phyloP scores from a whole-genome alignment of 441 rosid species.

The Viola pubescens region DNA sequence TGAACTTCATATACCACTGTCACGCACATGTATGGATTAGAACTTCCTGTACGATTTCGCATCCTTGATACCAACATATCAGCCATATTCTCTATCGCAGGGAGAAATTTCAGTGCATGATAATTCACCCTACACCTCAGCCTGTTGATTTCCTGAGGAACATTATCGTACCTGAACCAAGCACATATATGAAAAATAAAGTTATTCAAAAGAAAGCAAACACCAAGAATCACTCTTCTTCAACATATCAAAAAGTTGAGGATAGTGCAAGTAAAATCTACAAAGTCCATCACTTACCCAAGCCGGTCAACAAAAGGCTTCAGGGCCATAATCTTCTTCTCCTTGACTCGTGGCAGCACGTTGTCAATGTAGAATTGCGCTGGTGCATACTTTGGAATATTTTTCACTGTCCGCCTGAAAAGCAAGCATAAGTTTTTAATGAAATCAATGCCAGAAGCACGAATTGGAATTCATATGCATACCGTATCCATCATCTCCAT shows the following conservation, averaged over 20 bases:
- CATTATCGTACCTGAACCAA: slow-evolving; percentile 79
- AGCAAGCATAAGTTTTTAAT: slow-evolving; percentile 13
- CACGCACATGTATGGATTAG: slow-evolving; percentile 79
- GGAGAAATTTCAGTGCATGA: slow-evolving; percentile 95
- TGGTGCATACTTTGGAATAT: slow-evolving; percentile 96
- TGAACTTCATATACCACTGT: slow-evolving; percentile 17
- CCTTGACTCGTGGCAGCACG: slow-evolving; percentile 91
- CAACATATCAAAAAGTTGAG: slow-evolving; percentile 10
- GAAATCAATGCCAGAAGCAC: slow-evolving; percentile 9
- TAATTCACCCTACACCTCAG: slow-evolving; percentile 97
- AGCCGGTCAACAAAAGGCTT: slow-evolving; percentile 99
- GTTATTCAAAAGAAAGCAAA: slow-evolving; percentile 2
- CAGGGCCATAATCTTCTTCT: slow-evolving; percentile 95
- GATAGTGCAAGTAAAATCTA: not conserved
- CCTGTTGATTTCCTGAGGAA: slow-evolving; percentile 92
- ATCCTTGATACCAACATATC: slow-evolving; percentile 79
- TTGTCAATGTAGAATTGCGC: slow-evolving; percentile 94
- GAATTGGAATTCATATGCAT: not conserved
- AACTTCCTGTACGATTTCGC: slow-evolving; percentile 88
- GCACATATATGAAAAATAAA: slow-evolving; percentile 16
- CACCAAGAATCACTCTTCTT: slow-evolving; percentile 11
- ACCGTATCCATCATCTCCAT: not conserved
- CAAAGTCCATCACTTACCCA: slow-evolving; percentile 48
- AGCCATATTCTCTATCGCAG: slow-evolving; percentile 86
- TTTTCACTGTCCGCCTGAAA: slow-evolving; percentile 89